Percentiles rank a stretch among this genome's conserved stretches.
These are phyloP conservation scores for Diplodia corticola DNA, from an alignment of 2,329 filamentous ascomycete genomes.

Conservation along the genomic window DNA sequence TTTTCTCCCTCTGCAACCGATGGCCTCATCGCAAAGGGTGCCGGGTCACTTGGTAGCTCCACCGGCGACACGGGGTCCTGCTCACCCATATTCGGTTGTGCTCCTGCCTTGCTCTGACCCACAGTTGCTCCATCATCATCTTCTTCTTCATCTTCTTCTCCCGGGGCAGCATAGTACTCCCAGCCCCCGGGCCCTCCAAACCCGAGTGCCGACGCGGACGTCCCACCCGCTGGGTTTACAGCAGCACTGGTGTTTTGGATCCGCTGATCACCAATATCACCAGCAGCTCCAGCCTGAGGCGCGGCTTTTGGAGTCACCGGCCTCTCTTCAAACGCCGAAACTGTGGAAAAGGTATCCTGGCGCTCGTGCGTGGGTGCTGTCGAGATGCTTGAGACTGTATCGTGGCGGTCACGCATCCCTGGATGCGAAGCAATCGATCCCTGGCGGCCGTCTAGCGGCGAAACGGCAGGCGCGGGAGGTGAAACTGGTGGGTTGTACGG, in stretches of 20 bases:
- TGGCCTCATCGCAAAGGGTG: neutral
- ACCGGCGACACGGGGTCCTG: conserved; percentile 29
- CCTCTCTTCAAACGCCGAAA: neutral
- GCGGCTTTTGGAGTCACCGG: neutral
- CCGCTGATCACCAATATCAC: neutral
- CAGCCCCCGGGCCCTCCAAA: conserved; percentile 40
- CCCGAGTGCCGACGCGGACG: conserved; percentile 32
- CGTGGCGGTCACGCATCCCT: neutral
- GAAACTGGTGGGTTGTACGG: conserved; percentile 4
- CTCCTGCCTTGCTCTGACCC: conserved; percentile 35
- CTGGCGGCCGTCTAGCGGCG: neutral
- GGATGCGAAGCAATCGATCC: neutral
- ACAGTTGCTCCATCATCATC: conserved; percentile 42
- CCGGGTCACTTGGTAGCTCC: conserved; percentile 4
- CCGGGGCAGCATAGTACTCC: conserved; percentile 32
- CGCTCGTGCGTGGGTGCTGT: neutral
- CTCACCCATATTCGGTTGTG: conserved; percentile 26
- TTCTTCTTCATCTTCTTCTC: conserved; percentile 24
- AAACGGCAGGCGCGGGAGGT: neutral
- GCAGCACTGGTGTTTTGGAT: neutral
- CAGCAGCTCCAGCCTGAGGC: neutral
- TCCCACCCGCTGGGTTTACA: neutral
- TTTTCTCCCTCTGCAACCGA: neutral
- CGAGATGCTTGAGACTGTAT: conserved; percentile 5
- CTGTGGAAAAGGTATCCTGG: neutral